A percentile compares a stretch with the other conserved stretches of the same genome.
Conservation (phyloP, 2,329 filamentous ascomycete species). For the Fusarium devonianum region DNA sequence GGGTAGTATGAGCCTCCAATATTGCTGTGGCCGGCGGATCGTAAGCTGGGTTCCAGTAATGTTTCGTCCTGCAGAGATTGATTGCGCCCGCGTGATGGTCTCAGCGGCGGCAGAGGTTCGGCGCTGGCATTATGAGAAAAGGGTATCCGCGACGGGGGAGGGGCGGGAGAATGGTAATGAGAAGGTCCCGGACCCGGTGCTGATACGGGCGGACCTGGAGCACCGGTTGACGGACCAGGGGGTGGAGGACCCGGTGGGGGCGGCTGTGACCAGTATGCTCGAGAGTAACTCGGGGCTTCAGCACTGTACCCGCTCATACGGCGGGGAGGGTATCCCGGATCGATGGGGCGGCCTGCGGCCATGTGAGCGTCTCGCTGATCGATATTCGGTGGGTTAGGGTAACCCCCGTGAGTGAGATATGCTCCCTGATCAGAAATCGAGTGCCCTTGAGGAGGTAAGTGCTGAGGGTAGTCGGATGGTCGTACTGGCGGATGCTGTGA, state of each 20-base stretch:
- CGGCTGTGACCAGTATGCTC: conserved; percentile 47
- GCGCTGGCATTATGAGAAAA: conserved; percentile 47
- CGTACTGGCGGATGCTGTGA: conserved; percentile 39
- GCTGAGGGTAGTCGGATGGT: conserved; percentile 42
- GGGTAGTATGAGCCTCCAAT: conserved; percentile 44
- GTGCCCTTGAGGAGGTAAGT: conserved; percentile 34
- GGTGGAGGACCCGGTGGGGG: conserved; percentile 42
- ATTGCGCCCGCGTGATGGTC: conserved; percentile 48
- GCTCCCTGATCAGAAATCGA: conserved; percentile 36
- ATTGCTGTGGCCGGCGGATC: conserved; percentile 39
- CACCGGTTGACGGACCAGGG: conserved; percentile 31
- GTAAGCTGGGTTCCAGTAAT: conserved; percentile 44
- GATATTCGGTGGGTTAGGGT: conserved; percentile 37
- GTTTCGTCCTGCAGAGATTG: conserved; percentile 47
- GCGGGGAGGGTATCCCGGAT: conserved; percentile 44
- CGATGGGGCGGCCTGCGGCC: conserved; percentile 43
- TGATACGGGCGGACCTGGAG: conserved; percentile 23
- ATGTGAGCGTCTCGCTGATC: conserved; percentile 44
- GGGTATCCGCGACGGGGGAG: conserved; percentile 44
- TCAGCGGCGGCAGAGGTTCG: conserved; percentile 49
- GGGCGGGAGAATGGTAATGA: conserved; percentile 41
- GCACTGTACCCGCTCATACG: conserved; percentile 44
- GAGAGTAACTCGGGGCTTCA: conserved; percentile 44
- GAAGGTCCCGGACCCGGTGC: conserved; percentile 33
- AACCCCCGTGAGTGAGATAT: conserved; percentile 43